Base-by-base conservation (phyloP, 352 stramenopile species). In the Phytophthora agathidicida region DNA sequence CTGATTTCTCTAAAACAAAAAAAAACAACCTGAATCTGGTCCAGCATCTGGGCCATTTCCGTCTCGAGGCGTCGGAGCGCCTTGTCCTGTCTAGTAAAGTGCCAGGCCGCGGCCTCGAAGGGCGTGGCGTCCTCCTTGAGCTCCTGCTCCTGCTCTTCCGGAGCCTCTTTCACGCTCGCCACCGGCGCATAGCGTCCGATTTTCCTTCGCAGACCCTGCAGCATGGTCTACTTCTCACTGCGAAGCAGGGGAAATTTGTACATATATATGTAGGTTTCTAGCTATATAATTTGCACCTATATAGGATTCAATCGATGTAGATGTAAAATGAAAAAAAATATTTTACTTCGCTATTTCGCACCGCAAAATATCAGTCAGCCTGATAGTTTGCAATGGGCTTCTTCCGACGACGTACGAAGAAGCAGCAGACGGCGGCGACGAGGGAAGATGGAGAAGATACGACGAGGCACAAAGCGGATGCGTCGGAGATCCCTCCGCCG, bases 151-250 rank as follows among this genome's bases (percentile, higher is more conserved):
- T 39, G 20, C 32, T 43, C 13, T 5, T 32, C 32, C 7, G 35
- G 36, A 19, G 37, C 27, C 38, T 71, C 60, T 41, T 52, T 68
- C n/a, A 36, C 38, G 45, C 50, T 46, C 22, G 38, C 33, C 16
- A 53, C 19, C 2, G 54, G 39, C 30, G 47, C 53, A 52, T 80
- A 83, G 27, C 80, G 77, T 10, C 68, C 66, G 39, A 92, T 89
- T 62, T 84, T 88, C 56, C 68, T 77, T 8, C 76, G 51, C 51
- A 91, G 68, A 2, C 75, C 82, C n/a, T 86, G 80, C 23, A 92
- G 45, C 45, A 92, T 75, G n/a, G 11, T 43, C 28, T 39, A 44
- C 28, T 50, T 61, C 39, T 59, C 22, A 58, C 27, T n/a, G n/a
- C n/a, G n/a, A n/a, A n/a, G n/a, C n/a, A n/a, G n/a, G n/a, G n/a